Percentiles rank a stretch among this genome's conserved stretches.
These are phyloP conservation scores for Dothistroma septosporum DNA, from an alignment of 2,329 filamentous ascomycete species.

Conservation along the genomic window DNA sequence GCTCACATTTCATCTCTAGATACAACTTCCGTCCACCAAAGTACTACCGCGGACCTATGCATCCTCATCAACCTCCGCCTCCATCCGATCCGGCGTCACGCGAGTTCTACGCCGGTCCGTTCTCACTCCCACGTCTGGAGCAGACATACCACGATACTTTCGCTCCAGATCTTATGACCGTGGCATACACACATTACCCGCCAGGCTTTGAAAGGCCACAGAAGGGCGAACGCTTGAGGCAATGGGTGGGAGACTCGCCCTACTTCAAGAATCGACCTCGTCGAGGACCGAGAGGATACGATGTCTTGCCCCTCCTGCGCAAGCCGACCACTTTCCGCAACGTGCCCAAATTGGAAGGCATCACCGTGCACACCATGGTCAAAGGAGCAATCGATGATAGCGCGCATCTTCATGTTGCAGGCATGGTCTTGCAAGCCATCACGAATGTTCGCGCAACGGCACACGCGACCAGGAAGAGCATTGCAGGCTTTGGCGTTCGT, in stretches of 20 bases:
- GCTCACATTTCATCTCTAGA: constrained; percentile 46
- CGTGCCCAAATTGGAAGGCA: constrained; percentile 72
- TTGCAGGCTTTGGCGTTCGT: constrained; percentile 70
- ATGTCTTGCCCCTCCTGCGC: constrained; percentile 65
- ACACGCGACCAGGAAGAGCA: constrained; percentile 65
- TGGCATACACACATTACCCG: constrained; percentile 81
- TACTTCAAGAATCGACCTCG: constrained; percentile 90
- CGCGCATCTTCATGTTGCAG: constrained; percentile 73
- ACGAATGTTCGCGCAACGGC: constrained; percentile 69
- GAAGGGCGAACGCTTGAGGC: constrained; percentile 64
- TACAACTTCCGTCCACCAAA: constrained; percentile 94
- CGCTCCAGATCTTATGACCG: constrained; percentile 79
- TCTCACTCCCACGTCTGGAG: constrained; percentile 78
- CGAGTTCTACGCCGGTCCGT: constrained; percentile 84
- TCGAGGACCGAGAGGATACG: constrained; percentile 76
- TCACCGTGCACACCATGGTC: constrained; percentile 77
- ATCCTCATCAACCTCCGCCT: constrained; percentile 86
- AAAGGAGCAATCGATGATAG: constrained; percentile 64
- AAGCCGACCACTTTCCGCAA: constrained; percentile 71
- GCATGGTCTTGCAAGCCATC: constrained; percentile 80
- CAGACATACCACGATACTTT: constrained; percentile 88
- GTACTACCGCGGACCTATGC: constrained; percentile 88
- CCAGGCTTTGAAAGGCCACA: constrained; percentile 64
- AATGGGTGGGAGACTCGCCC: constrained; percentile 85
- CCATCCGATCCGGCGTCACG: constrained; percentile 83